Conservation (phyloP, 73 alveolate species). For the Blepharisma japonicum region DNA sequence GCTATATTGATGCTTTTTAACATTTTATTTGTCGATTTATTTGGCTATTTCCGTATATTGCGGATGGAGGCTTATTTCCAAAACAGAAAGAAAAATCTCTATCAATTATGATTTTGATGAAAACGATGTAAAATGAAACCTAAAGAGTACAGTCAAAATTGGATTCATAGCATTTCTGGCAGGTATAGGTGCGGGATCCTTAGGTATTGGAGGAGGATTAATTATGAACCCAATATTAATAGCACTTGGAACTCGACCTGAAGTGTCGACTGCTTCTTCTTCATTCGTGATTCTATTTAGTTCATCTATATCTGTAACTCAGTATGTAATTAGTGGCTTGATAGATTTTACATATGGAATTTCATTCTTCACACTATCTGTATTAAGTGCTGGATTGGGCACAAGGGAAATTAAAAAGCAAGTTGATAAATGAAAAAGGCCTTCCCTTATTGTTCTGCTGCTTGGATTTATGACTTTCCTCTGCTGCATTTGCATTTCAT, state of each 20-base stretch:
- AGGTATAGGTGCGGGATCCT: constrained; percentile 69
- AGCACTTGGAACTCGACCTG: constrained; percentile 71
- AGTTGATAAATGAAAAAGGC: constrained; percentile 13
- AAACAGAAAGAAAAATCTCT: background rate
- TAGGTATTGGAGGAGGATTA: constrained; percentile 87
- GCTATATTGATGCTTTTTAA: no score
- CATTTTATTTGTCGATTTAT: no score
- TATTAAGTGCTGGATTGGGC: background rate
- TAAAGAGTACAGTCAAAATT: background rate
- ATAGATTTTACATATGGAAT: background rate
- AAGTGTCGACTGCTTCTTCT: constrained; percentile 78
- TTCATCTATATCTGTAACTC: constrained; percentile 40
- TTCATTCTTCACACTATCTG: background rate
- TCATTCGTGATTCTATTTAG: constrained; percentile 71
- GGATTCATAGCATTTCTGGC: background rate
- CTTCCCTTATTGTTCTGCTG: constrained; percentile 7
- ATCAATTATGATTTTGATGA: constrained; percentile 15
- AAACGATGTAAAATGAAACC: background rate
- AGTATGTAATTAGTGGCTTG: background rate
- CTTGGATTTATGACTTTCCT: background rate
- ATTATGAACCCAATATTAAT: constrained; percentile 75
- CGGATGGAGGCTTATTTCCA: no score
- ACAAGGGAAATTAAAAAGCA: background rate
- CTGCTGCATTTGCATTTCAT: no score
- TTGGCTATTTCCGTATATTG: no score